Evolutionary conservation across 176 grass and related monocot species (phyloP), one percentile per base, ranked within the genome.

Genomic region (Triticum turgidum): DNA sequence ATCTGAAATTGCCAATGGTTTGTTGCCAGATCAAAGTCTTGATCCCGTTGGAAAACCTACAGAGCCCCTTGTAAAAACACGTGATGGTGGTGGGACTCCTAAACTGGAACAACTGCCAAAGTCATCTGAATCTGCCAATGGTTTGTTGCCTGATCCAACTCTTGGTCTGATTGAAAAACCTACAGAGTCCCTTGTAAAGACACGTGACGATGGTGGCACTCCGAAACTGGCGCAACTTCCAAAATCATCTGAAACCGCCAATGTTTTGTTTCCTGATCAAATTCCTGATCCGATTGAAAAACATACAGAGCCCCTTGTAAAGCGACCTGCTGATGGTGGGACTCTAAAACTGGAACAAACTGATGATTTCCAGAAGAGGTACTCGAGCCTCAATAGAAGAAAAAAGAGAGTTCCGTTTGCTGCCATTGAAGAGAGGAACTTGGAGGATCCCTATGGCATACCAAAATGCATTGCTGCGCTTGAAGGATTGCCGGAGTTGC

Each of bases 61-160:
- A 82, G 88, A 89, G 34, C 78, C 89, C 69, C 79, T 79, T 89
- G 83, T 79, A 80, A 88, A 86, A 59, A 82, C 86, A 78, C 58
- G 32, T 86, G 37, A 58, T 77, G 73, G 87, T 79, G 76, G 82
- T 67, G 73, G 56, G 83, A 75, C 68, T 73, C 44, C 66, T 80
- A 92, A 89, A 76, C 27, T 79, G 65, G 80, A 69, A 20, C 80
- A 59, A 15, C 29, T 2, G 29, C 86, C 52, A 25, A 88, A 91
- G 65, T 81, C 89, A 72, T 85, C 86, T 88, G 82, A 85, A 91
- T 51, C 76, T 79, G 56, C 37, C 18, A 87, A 49, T 74, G 29
- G 69, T 73, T 58, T 32, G 69, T 80, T 82, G 56, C 65, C 58
- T 87, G 68, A 83, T 39, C 27, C 8, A 47, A 82, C 82, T 87